Conservation (phyloP, 768 basidiomycete genomes). For the Gelatoporia subvermispora region DNA sequence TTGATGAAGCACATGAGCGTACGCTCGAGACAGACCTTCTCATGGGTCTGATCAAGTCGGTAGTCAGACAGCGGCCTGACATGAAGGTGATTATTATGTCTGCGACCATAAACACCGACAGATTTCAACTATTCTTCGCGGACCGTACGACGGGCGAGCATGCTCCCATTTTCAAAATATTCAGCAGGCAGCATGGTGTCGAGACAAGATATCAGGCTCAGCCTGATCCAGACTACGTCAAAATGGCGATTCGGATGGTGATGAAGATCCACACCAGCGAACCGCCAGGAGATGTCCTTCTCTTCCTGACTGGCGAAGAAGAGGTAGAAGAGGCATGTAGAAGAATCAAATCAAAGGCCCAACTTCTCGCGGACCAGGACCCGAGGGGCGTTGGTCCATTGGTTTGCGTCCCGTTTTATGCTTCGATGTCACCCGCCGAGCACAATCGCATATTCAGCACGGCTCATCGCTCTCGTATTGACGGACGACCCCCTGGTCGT, state of each 20-base stretch:
- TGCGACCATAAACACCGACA: slow-evolving; percentile 88
- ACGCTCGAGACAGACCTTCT: slow-evolving; percentile 94
- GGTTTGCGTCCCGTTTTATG: slow-evolving; percentile 96
- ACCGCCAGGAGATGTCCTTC: slow-evolving; percentile 88
- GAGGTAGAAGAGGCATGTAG: slow-evolving; percentile 86
- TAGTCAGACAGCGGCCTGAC: slow-evolving; percentile 72
- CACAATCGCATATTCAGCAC: slow-evolving; percentile 93
- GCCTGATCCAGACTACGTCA: slow-evolving; percentile 83
- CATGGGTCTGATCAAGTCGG: slow-evolving; percentile 85
- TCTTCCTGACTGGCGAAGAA: slow-evolving; percentile 94
- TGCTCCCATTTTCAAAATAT: slow-evolving; percentile 89
- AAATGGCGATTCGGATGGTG: slow-evolving; percentile 86
- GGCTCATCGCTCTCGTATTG: slow-evolving; percentile 63
- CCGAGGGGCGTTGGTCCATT: slow-evolving; percentile 36
- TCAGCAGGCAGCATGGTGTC: slow-evolving; percentile 91
- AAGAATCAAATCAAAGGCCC: slow-evolving; percentile 73
- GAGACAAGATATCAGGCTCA: slow-evolving; percentile 89
- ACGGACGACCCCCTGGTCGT: slow-evolving; percentile 67
- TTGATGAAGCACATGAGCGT: slow-evolving; percentile 96
- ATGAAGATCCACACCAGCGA: slow-evolving; percentile 88
- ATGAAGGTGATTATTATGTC: slow-evolving; percentile 99
- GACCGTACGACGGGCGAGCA: slow-evolving; percentile 60
- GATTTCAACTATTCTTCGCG: slow-evolving; percentile 81
- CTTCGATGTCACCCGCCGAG: slow-evolving; percentile 85
- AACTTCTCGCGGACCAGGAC: slow-evolving; percentile 43